Conservation (phyloP, 176 grass and related monocot genomes). For the Carex parvula region DNA sequence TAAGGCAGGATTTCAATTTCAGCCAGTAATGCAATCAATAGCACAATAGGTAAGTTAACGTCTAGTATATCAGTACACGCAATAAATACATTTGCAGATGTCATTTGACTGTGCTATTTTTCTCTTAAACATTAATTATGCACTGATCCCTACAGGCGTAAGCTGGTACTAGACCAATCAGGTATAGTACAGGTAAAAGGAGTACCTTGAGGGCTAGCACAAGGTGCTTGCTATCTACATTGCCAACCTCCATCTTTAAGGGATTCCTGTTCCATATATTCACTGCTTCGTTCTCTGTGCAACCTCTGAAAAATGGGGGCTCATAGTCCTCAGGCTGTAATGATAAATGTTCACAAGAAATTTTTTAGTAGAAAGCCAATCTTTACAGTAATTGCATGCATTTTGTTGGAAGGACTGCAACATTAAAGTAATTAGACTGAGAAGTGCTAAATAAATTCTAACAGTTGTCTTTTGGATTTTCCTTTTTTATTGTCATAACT, state of each 20-base stretch:
- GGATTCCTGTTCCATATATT: slow-evolving; percentile 91
- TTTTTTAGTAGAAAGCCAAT: not conserved
- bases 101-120: not conserved
- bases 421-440: no score
- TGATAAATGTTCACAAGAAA: not conserved
- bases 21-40: not conserved
- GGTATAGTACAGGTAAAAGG: not conserved
- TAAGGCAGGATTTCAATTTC: not conserved
- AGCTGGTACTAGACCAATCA: not conserved
- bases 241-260: slow-evolving; percentile 93
- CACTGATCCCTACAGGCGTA: not conserved
- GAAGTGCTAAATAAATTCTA: no score
- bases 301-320: slow-evolving; percentile 91
- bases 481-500: not conserved
- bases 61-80: not conserved
- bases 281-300: slow-evolving; percentile 64
- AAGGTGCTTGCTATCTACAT: slow-evolving; percentile 97
- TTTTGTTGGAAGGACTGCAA: no score
- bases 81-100: not conserved
- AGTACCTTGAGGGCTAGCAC: slow-evolving; percentile 87
- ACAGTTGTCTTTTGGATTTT: not conserved
- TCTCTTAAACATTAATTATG: not conserved
- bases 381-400: no score
- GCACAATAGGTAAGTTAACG: not conserved
- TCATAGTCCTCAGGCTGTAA: slow-evolving; percentile 93